Percentiles rank a stretch among this genome's conserved stretches.
Conservation (phyloP, 108 stramenopile genomes). For the Cyclotella kingstonii region DNA sequence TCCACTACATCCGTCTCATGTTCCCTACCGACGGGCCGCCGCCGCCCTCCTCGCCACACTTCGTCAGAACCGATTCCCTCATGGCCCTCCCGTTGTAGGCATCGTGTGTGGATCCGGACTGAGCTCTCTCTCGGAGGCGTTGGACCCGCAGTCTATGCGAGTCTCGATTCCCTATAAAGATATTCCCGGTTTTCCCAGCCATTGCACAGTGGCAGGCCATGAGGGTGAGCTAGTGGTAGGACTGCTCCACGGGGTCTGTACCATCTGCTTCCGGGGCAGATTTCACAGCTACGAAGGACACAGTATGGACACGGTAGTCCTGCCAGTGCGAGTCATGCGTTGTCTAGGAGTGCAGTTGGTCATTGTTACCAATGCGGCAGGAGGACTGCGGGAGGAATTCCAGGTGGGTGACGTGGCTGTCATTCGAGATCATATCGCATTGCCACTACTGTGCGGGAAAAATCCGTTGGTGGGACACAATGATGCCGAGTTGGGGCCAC, state of each 20-base stretch:
- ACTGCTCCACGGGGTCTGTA: slow-evolving; percentile 45
- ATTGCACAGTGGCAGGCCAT: slow-evolving; percentile 86
- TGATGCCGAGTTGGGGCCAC: slow-evolving; percentile 83
- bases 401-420: slow-evolving; percentile 87
- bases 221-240: slow-evolving; percentile 90
- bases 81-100: slow-evolving; percentile 66
- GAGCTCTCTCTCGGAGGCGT: slow-evolving; percentile 60
- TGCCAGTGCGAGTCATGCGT: slow-evolving; percentile 82
- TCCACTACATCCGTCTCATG: slow-evolving; percentile 17
- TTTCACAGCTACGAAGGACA: slow-evolving; percentile 96
- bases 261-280: slow-evolving; percentile 87
- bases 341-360: slow-evolving; percentile 78
- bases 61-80: slow-evolving; percentile 28
- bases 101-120: slow-evolving; percentile 92
- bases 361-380: slow-evolving; percentile 92
- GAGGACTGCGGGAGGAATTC: slow-evolving; percentile 75
- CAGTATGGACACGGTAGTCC: slow-evolving; percentile 75
- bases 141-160: slow-evolving; percentile 46
- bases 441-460: slow-evolving; percentile 84
- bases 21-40: slow-evolving; percentile 67
- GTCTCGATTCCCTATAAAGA: slow-evolving; percentile 63
- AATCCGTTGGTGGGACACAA: slow-evolving; percentile 89
- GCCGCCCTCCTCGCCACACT: slow-evolving; percentile 46
- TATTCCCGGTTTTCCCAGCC: slow-evolving; percentile 84
- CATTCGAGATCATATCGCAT: slow-evolving; percentile 85